A percentile compares a stretch with the other conserved stretches of the same genome.
These are phyloP conservation scores for Daldinia sp. DNA, from an alignment of 2,329 filamentous ascomycete species.

Conservation along the genomic window DNA sequence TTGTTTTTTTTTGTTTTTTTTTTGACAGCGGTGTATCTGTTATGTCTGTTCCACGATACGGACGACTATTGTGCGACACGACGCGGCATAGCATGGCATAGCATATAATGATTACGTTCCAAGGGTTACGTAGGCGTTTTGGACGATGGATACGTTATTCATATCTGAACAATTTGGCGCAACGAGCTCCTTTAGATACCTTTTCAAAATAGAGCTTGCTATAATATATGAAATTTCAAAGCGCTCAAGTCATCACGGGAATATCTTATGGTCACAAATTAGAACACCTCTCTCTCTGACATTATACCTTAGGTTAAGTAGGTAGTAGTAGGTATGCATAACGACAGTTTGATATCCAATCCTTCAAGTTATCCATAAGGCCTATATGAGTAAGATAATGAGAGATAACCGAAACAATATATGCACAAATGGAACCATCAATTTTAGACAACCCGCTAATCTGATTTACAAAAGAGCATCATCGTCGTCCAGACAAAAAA, in stretches of 20 bases:
- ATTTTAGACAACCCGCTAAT: slow-evolving; percentile 35
- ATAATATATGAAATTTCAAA: not conserved
- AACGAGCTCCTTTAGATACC: not conserved
- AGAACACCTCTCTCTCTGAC: not conserved
- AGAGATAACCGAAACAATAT: slow-evolving; percentile 14
- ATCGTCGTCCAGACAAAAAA: slow-evolving; percentile 34
- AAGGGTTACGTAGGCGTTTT: slow-evolving; percentile 12
- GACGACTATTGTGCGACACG: not conserved
- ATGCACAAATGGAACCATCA: slow-evolving; percentile 37
- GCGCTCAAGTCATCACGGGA: not conserved
- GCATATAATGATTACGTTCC: slow-evolving; percentile 8
- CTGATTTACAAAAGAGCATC: slow-evolving; percentile 38
- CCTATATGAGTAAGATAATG: not conserved
- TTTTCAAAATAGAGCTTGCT: not conserved
- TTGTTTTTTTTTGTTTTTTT: too few relatives aligned
- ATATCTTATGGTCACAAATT: not conserved
- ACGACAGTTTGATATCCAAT: not conserved
- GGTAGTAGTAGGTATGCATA: too few relatives aligned
- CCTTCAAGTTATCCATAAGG: not conserved
- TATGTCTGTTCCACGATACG: not conserved
- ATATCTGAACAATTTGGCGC: not conserved
- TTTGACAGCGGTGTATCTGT: not conserved
- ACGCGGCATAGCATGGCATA: slow-evolving; percentile 4
- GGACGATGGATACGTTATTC: not conserved
- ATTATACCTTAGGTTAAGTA: too few relatives aligned